Conservation (phyloP, 108 stramenopile species). For the Cafeteria roenbergensis region DNA sequence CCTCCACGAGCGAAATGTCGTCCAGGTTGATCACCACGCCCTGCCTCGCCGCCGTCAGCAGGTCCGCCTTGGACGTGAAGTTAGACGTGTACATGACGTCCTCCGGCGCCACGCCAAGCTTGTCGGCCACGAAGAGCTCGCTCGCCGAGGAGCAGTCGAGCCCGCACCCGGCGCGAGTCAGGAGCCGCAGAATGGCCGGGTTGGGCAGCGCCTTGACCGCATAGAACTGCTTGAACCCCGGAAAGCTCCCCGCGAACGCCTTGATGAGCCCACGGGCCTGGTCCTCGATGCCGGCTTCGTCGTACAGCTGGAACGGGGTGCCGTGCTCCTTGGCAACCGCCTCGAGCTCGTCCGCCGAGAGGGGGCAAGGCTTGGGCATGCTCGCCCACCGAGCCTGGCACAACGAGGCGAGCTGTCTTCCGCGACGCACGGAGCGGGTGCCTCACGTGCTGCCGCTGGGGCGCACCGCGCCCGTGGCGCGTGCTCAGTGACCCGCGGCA, state of each 20-base stretch:
- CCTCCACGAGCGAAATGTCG: conserved; percentile 16
- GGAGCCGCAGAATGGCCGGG: conserved; percentile 20
- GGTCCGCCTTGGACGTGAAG: conserved; percentile 19
- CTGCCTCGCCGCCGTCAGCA: neutral
- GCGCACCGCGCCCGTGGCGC: too few relatives aligned
- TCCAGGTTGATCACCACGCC: conserved; percentile 21
- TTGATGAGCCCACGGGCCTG: neutral
- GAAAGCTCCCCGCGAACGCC: neutral
- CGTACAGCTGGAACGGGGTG: conserved; percentile 17
- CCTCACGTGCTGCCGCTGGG: too few relatives aligned
- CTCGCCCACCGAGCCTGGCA: too few relatives aligned
- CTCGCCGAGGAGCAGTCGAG: conserved; percentile 16
- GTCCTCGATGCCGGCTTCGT: conserved; percentile 8
- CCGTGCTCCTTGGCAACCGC: conserved; percentile 11
- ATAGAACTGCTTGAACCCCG: conserved; percentile 12
- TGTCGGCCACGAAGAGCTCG: conserved; percentile 15
- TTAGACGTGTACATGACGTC: conserved; percentile 22
- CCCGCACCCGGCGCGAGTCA: conserved; percentile 5
- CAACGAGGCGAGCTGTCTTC: too few relatives aligned
- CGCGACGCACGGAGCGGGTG: too few relatives aligned
- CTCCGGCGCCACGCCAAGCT: conserved; percentile 11
- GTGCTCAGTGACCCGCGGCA: too few relatives aligned
- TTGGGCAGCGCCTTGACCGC: conserved; percentile 23
- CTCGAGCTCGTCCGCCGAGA: too few relatives aligned
- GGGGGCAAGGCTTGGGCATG: too few relatives aligned